Evolutionary conservation across 306 rosid species (phyloP).

Genomic region (Cajanus cajan): DNA sequence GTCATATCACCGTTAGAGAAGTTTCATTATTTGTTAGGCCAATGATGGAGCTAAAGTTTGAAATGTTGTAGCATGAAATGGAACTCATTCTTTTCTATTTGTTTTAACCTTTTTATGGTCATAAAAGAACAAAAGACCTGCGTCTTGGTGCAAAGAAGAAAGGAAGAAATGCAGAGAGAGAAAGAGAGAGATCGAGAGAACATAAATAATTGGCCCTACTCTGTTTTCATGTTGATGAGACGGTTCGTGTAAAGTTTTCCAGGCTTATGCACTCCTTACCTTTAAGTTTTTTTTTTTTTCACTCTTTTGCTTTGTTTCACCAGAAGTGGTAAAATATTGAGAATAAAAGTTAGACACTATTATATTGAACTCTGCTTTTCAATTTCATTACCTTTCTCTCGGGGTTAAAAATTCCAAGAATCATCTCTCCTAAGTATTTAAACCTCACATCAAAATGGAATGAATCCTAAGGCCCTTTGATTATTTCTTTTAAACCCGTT

Average conservation of each 20-base stretch:
- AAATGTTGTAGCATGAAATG: slow-evolving; percentile 28
- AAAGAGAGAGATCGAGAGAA: not conserved
- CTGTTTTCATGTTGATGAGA: slow-evolving; percentile 39
- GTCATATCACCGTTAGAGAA: slow-evolving; percentile 34
- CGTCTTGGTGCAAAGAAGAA: slow-evolving; percentile 28
- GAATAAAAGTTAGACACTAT: slow-evolving; percentile 14
- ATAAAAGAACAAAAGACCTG: slow-evolving; percentile 41
- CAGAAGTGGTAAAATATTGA: slow-evolving; percentile 20
- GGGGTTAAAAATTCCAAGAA: not conserved
- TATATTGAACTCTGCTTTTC: slow-evolving; percentile 15
- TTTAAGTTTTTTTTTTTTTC: slow-evolving; percentile 7
- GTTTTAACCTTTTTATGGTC: slow-evolving; percentile 31
- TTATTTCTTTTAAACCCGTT: slow-evolving; percentile 24
- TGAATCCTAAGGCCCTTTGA: slow-evolving; percentile 7
- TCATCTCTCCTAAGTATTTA: not conserved
- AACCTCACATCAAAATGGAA: too few species aligned
- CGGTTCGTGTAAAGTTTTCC: slow-evolving; percentile 33
- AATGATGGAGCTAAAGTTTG: slow-evolving; percentile 32
- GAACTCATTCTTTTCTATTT: slow-evolving; percentile 28
- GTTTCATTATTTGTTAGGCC: slow-evolving; percentile 27
- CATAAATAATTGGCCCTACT: slow-evolving; percentile 9
- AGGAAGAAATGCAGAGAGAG: not conserved
- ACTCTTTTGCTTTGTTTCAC: slow-evolving; percentile 26
- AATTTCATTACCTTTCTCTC: slow-evolving; percentile 13
- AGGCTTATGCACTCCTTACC: slow-evolving; percentile 8